phyloP scores from a whole-genome alignment of 306 rosid species.

The Trifolium dubium region DNA sequence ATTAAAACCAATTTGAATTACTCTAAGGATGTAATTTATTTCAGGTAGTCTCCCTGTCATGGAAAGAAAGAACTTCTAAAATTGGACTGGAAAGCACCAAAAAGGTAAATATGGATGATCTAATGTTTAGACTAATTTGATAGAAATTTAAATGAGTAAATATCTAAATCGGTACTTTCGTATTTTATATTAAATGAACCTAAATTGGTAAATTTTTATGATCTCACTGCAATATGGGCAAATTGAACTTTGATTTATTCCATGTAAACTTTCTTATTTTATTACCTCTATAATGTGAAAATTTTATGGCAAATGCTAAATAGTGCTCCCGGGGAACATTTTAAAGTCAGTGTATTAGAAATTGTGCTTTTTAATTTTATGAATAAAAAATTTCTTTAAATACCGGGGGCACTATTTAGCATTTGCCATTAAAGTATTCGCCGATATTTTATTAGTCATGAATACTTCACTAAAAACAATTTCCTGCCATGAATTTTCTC shows the following conservation, averaged over 20 bases:
- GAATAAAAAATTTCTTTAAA: no score
- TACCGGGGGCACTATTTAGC: no score
- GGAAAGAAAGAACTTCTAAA: neutral
- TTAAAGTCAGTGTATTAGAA: no score
- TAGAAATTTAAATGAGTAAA: neutral
- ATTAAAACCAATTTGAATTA: neutral
- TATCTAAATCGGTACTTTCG: neutral
- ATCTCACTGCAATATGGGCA: no score
- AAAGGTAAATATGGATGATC: constrained; percentile 9
- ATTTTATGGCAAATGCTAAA: no score
- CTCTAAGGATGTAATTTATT: neutral
- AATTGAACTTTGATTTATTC: no score
- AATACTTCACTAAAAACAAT: neutral
- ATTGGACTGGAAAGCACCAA: neutral
- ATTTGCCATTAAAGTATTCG: no score
- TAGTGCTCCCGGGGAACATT: no score
- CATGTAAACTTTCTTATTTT: no score
- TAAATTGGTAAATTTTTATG: no score
- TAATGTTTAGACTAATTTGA: neutral
- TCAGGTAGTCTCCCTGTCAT: neutral
- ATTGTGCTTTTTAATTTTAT: no score
- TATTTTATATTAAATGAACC: neutral
- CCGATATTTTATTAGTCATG: neutral
- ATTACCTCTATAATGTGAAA: no score
- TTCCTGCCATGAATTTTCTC: neutral